Conservation (phyloP, 164 flowering plant species). For the Dillenia turbinata region DNA sequence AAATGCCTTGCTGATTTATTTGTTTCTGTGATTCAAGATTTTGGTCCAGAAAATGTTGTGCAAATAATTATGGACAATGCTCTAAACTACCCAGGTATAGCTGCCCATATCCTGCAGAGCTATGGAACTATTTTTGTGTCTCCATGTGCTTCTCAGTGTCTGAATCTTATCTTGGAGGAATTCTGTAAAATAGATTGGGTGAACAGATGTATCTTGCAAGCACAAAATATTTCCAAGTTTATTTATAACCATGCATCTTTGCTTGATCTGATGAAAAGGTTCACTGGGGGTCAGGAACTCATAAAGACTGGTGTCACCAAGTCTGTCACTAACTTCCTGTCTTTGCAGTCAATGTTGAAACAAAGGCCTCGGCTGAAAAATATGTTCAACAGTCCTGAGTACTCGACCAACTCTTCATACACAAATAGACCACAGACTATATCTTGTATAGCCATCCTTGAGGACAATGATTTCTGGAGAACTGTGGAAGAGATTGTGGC, state of each 20-base stretch:
- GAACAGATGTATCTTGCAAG: slow-evolving; percentile 67
- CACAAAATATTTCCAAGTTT: slow-evolving; percentile 73
- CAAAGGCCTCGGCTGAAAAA: slow-evolving; percentile 62
- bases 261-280: slow-evolving; percentile 76
- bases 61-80: slow-evolving; percentile 77
- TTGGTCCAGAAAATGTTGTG: slow-evolving; percentile 86
- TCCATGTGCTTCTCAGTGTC: slow-evolving; percentile 84
- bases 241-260: slow-evolving; percentile 63
- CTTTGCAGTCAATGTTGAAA: slow-evolving; percentile 70
- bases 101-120: slow-evolving; percentile 63
- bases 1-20: slow-evolving; percentile 72
- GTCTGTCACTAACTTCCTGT: slow-evolving; percentile 65
- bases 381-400: slow-evolving; percentile 77
- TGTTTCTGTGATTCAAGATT: slow-evolving; percentile 81
- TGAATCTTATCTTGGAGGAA: slow-evolving; percentile 79
- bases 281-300: slow-evolving; percentile 77
- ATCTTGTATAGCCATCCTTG: slow-evolving; percentile 50
- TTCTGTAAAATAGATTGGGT: slow-evolving; percentile 91
- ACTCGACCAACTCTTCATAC: slow-evolving; percentile 42
- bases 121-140: slow-evolving; percentile 71
- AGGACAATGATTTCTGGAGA: slow-evolving; percentile 84
- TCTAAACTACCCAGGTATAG: slow-evolving; percentile 53
- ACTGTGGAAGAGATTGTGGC: slow-evolving; percentile 84
- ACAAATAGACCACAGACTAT: slow-evolving; percentile 57
- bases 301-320: slow-evolving; percentile 71